Conservation (phyloP, 106 monocot genomes). For the Apostasia ramifera region DNA sequence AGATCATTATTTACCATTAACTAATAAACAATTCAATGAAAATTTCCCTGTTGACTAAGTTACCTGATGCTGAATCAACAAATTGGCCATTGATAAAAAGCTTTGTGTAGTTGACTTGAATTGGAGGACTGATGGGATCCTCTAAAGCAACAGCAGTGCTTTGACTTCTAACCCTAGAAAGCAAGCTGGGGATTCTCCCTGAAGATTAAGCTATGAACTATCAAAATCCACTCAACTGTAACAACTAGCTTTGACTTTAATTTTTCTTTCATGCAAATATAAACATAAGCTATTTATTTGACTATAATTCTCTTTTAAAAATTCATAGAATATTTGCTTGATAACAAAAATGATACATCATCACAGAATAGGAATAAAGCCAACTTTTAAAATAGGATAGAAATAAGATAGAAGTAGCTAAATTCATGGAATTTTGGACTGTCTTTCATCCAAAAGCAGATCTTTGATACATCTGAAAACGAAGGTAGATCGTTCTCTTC, state of each 20-base stretch:
- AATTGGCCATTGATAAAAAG: slow-evolving; percentile 81
- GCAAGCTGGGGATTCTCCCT: slow-evolving; percentile 20
- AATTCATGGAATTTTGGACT: too few species aligned
- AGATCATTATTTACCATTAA: background rate
- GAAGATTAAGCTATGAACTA: slow-evolving; percentile 1
- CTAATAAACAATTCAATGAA: background rate
- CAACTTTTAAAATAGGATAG: too few species aligned
- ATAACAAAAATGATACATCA: background rate
- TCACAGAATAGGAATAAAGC: background rate
- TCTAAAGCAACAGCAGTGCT: slow-evolving; percentile 55
- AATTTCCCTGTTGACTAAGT: background rate
- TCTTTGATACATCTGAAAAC: too few species aligned
- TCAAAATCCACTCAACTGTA: background rate
- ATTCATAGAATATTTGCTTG: too few species aligned
- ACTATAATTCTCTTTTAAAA: too few species aligned
- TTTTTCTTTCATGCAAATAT: too few species aligned
- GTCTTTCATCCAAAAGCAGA: too few species aligned
- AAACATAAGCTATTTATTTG: too few species aligned
- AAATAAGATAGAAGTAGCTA: too few species aligned
- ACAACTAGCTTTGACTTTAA: too few species aligned
- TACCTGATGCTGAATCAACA: slow-evolving; percentile 84
- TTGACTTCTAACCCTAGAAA: slow-evolving; percentile 24
- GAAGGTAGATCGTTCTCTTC: too few species aligned
- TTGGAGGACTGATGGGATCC: slow-evolving; percentile 65
- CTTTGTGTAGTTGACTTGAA: slow-evolving; percentile 63